These are phyloP conservation scores for Globisporangium yorkense DNA, from an alignment of 352 stramenopile species.

Conservation along the genomic window DNA sequence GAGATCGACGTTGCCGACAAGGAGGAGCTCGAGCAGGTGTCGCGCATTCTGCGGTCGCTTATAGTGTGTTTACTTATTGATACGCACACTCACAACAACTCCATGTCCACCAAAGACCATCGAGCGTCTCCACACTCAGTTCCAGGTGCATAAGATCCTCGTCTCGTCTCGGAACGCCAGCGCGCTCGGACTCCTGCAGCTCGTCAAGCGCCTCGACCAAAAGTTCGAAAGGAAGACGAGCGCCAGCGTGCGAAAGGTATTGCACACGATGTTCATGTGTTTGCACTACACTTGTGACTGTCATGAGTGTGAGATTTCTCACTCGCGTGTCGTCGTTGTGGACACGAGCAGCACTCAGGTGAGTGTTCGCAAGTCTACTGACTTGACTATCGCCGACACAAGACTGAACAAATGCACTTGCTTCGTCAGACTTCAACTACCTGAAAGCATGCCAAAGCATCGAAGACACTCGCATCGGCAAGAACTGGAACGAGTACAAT, in stretches of 20 bases:
- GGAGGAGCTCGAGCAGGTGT: conserved; percentile 45
- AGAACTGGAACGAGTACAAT: conserved; percentile 21
- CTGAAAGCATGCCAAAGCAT: conserved; percentile 67
- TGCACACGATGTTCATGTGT: too few relatives aligned
- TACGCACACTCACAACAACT: background rate
- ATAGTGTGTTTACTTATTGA: too few relatives aligned
- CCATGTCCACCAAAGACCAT: conserved; percentile 17
- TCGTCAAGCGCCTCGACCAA: conserved; percentile 56
- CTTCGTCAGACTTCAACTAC: conserved; percentile 68
- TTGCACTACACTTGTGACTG: background rate
- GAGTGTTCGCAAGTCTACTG: background rate
- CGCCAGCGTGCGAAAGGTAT: conserved; percentile 66
- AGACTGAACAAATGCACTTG: background rate
- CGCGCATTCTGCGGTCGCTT: background rate
- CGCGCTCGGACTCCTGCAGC: conserved; percentile 49
- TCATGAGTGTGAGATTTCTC: background rate
- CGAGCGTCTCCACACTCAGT: conserved; percentile 64
- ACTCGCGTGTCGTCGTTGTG: background rate
- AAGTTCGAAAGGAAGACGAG: conserved; percentile 37
- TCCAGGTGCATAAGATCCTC: conserved; percentile 60
- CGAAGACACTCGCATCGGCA: conserved; percentile 54
- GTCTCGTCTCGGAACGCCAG: conserved; percentile 66
- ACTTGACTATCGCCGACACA: background rate
- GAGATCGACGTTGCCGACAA: conserved; percentile 35
- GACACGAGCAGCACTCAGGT: conserved; percentile 7